phyloP scores from a whole-genome alignment of 257 asterid genomes.

The Parsonsia alboflavescens region DNA sequence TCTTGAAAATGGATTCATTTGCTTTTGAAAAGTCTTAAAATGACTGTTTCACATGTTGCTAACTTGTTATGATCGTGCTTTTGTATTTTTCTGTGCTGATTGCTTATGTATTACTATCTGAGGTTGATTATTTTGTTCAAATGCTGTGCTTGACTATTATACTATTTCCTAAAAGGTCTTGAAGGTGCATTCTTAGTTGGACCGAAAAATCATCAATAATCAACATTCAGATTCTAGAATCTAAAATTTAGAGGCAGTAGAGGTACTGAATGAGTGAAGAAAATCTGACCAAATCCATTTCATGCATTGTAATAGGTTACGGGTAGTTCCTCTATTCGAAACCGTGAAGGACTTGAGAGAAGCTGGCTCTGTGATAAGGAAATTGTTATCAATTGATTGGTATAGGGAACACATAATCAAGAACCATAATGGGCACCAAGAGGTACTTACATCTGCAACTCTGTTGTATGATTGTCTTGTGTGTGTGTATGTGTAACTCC shows the following conservation, averaged over 20 bases:
- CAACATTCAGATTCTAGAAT: not conserved
- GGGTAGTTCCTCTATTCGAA: constrained; percentile 96
- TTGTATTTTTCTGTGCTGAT: not conserved
- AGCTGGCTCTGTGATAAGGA: constrained; percentile 87
- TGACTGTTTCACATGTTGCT: not conserved
- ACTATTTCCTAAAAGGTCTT: not conserved
- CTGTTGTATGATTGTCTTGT: not conserved
- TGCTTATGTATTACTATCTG: not conserved
- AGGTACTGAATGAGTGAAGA: not conserved
- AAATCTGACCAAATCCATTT: constrained; percentile 13
- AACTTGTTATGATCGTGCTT: not conserved
- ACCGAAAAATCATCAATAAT: not conserved
- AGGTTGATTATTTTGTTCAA: not conserved
- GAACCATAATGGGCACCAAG: constrained; percentile 93
- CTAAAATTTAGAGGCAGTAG: not conserved
- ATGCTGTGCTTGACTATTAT: not conserved
- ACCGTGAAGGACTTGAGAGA: constrained; percentile 94
- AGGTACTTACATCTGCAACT: constrained; percentile 38
- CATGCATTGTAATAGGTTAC: constrained; percentile 45
- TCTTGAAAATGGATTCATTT: not conserved
- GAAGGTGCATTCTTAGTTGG: not conserved
- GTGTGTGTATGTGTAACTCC: constrained; percentile 21
- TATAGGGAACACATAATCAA: constrained; percentile 66
- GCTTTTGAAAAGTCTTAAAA: not conserved
- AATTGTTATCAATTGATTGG: constrained; percentile 84